Base-by-base conservation (phyloP, 2,329 filamentous ascomycete species). In the Beauveria bassiana region DNA sequence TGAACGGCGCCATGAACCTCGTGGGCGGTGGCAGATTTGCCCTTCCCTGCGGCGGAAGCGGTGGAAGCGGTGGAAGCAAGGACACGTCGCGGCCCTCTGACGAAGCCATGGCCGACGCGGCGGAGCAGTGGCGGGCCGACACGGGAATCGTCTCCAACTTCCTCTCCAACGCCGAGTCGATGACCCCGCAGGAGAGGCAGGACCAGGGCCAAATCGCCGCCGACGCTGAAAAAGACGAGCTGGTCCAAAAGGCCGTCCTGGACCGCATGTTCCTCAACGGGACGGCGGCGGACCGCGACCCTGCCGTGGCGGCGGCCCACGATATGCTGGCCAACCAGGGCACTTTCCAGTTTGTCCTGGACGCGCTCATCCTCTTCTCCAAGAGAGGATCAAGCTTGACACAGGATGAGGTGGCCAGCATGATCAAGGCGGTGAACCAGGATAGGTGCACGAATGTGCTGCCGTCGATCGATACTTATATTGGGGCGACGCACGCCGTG, bases 141-240 rank as follows among this genome's bases (percentile, higher is more conserved):
- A 66, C 65, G 12, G 24, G 20, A 10, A 55, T 20, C 1, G 65
- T 66, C 5, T 65, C 65, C 20, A 43, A 62, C 28, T 66, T 66
- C 31, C 46, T 65, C 9, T 66, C 65, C 1, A 59, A 20, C 9
- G 65, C 62, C 42, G 62, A 63, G 58, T 22, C 43, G 5, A 28
- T 65, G 46, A 54, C n/a, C 22, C 51, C 56, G 20, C 22, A 56
- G 26, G 34, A 64, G 38, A 43, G 63, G 10, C 18, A 51, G 26
- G 6, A 34, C 42, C 52, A 53, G 24, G 65, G 59, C 16, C 5
- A n/a, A 9, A 46, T 42, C 7, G 63, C 65, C 6, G 45, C 64
- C n/a, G 43, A 34, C 20, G 65, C 65, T n/a, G 65, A 65, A 18
- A 60, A 61, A 22, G 62, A 66, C 58, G 63, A 66, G 52, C 63